These are phyloP conservation scores for Ustilago hordei DNA, from an alignment of 1,284 basidiomycete genomes.

Conservation along the genomic window DNA sequence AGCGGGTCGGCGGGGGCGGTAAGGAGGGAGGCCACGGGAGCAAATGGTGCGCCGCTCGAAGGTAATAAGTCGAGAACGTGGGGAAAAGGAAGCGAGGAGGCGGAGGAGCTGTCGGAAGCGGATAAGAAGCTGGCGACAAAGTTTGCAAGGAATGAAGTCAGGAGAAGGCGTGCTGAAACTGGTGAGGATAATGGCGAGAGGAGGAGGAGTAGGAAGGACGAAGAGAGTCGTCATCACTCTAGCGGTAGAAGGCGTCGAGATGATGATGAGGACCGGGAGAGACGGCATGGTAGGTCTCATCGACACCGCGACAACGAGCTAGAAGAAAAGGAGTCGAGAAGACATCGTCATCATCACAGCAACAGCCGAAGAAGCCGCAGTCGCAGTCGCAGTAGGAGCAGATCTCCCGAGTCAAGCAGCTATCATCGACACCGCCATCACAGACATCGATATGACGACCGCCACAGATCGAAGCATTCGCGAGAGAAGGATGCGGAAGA, in stretches of 20 bases:
- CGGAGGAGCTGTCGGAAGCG: constrained; percentile 33
- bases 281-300: constrained; percentile 9
- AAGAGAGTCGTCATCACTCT: constrained; percentile 8
- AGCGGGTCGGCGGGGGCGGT: constrained; percentile 23
- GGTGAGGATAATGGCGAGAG: constrained; percentile 15
- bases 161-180: constrained; percentile 29
- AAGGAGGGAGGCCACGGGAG: constrained; percentile 39
- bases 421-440: constrained; percentile 7
- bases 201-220: constrained; percentile 20
- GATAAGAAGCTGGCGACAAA: constrained; percentile 56
- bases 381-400: constrained; percentile 31
- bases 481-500: neutral
- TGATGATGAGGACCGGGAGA: constrained; percentile 13
- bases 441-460: constrained; percentile 4
- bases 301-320: constrained; percentile 14
- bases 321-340: constrained; percentile 15
- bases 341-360: constrained; percentile 10
- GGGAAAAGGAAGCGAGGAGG: constrained; percentile 18
- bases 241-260: constrained; percentile 15
- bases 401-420: constrained; percentile 21
- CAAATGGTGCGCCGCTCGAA: constrained; percentile 45
- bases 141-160: constrained; percentile 46
- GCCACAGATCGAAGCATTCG: neutral
- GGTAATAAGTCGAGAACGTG: constrained; percentile 20
- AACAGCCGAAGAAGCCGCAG: neutral